phyloP scores from a whole-genome alignment of 176 grass and related monocot species.

The sorghum (Sorghum bicolor) region DNA sequence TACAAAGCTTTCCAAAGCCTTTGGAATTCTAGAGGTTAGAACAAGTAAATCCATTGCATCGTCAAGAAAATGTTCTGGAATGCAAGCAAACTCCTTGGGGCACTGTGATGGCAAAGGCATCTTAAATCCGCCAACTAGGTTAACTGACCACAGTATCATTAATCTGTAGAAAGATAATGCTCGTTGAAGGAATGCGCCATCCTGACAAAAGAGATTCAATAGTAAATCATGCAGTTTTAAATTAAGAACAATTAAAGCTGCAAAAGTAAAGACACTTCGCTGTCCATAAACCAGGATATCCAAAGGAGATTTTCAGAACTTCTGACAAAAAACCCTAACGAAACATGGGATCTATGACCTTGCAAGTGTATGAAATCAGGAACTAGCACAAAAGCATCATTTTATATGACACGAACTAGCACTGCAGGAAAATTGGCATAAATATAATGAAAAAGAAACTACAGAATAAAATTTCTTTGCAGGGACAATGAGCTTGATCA shows the following conservation, averaged over 20 bases:
- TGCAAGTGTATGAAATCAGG: not conserved
- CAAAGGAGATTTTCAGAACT: not conserved
- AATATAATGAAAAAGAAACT: not conserved
- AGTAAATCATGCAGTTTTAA: constrained; percentile 2
- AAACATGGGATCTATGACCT: not conserved
- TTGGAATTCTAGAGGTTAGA: constrained; percentile 90
- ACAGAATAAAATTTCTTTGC: not conserved
- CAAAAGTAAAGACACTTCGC: not conserved
- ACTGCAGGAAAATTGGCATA: not conserved
- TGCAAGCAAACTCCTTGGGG: constrained; percentile 88
- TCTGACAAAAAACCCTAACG: not conserved
- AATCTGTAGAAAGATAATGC: constrained; percentile 94
- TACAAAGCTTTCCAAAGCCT: constrained; percentile 71
- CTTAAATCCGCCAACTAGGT: constrained; percentile 88
- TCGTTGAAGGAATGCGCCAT: constrained; percentile 78
- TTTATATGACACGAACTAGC: not conserved
- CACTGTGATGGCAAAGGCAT: constrained; percentile 92
- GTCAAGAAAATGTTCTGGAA: constrained; percentile 97
- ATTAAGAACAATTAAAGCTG: not conserved
- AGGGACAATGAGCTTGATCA: not conserved
- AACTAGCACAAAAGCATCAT: not conserved
- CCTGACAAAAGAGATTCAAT: constrained; percentile 52
- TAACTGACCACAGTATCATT: constrained; percentile 83
- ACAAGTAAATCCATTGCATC: constrained; percentile 99
- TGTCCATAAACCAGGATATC: not conserved